phyloP scores from a whole-genome alignment of 1,139 yeast species.

The Geotrichum klebahnii region DNA sequence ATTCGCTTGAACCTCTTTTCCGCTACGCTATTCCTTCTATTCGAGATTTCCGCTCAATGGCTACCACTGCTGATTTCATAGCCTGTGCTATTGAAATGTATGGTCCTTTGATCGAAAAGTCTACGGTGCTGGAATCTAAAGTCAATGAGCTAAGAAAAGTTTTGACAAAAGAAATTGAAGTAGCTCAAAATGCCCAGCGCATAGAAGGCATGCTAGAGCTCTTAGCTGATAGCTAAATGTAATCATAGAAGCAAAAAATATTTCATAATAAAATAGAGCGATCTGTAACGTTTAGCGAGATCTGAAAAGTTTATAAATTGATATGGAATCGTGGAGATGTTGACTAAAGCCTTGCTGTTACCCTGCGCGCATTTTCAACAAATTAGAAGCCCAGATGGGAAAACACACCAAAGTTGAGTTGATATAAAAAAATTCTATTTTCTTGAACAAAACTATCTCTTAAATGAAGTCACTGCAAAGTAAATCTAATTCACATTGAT shows the following conservation, averaged over 20 bases:
- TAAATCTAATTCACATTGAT: not conserved
- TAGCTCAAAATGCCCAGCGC: conserved; percentile 82
- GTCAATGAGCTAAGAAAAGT: conserved; percentile 53
- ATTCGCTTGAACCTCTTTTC: conserved; percentile 74
- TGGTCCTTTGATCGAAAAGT: conserved; percentile 63
- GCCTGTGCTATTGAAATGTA: conserved; percentile 79
- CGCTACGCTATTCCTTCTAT: conserved; percentile 74
- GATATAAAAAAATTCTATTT: not conserved
- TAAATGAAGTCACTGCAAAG: not conserved
- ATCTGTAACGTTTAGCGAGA: not conserved
- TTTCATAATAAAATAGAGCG: not conserved
- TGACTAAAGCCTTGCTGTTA: conserved; percentile 1
- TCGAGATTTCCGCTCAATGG: conserved; percentile 74
- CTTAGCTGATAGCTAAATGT: conserved; percentile 41
- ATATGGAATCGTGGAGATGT: not conserved
- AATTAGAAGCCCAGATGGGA: conserved; percentile 2
- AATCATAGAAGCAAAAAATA: not conserved
- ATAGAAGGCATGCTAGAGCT: conserved; percentile 92
- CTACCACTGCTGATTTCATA: conserved; percentile 75
- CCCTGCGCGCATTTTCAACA: conserved; percentile 7
- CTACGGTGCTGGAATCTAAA: conserved; percentile 76
- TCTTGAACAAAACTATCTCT: no score
- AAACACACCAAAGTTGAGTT: not conserved
- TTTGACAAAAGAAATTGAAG: conserved; percentile 63
- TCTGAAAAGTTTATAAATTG: not conserved